Conservation (phyloP, 192 early-diverging fungal genomes). For the Coemansia sp. region DNA sequence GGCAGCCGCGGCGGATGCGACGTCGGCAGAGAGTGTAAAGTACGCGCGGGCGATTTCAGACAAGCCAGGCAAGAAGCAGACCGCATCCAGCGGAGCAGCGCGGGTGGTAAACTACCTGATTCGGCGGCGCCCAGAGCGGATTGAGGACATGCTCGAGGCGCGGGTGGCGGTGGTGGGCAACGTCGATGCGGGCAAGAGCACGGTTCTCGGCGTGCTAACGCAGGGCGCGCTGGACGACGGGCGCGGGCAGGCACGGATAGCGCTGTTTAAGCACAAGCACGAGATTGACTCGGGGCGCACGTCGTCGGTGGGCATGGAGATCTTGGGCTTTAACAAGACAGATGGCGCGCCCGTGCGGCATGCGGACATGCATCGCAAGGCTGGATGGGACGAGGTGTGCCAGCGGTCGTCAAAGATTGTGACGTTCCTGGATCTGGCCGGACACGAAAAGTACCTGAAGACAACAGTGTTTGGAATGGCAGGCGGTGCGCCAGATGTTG, state of each 20-base stretch:
- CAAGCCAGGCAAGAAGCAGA: slow-evolving; percentile 1
- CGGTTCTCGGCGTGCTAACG: slow-evolving; percentile 86
- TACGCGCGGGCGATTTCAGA: slow-evolving; percentile 17
- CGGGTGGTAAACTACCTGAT: slow-evolving; percentile 53
- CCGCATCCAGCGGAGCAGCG: background rate
- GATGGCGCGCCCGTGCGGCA: slow-evolving; percentile 47
- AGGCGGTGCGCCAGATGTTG: slow-evolving; percentile 86
- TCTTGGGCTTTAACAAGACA: slow-evolving; percentile 75
- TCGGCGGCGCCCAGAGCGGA: slow-evolving; percentile 64
- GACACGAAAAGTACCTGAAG: slow-evolving; percentile 94
- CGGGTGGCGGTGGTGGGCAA: slow-evolving; percentile 90
- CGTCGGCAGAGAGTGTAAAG: background rate
- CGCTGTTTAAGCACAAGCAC: slow-evolving; percentile 88
- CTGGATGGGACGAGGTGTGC: slow-evolving; percentile 86
- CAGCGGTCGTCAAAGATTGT: slow-evolving; percentile 69
- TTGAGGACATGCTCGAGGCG: slow-evolving; percentile 82
- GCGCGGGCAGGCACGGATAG: slow-evolving; percentile 84
- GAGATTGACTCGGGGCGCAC: slow-evolving; percentile 89
- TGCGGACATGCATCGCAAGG: slow-evolving; percentile 47
- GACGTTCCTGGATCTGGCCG: slow-evolving; percentile 73
- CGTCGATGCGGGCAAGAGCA: slow-evolving; percentile 85
- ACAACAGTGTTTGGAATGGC: slow-evolving; percentile 97
- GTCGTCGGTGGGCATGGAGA: slow-evolving; percentile 85
- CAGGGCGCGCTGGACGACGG: slow-evolving; percentile 91
- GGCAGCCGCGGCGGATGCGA: background rate